Percentiles rank a stretch among this genome's conserved stretches.
phyloP scores from a whole-genome alignment of 768 basidiomycete species.

The Leucogyrophana mollusca region DNA sequence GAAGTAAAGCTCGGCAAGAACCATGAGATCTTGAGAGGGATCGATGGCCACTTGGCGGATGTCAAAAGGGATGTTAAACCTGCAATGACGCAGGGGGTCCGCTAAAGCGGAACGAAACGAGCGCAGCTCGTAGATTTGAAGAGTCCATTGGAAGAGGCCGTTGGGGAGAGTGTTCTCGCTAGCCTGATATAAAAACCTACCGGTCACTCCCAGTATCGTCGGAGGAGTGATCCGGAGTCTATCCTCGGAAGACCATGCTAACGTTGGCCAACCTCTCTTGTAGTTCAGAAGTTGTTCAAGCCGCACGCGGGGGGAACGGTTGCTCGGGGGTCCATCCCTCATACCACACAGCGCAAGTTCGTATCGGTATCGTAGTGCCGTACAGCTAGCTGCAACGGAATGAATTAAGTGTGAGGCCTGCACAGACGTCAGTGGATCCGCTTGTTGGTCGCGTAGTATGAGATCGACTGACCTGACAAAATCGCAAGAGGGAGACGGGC shows the following conservation, averaged over 20 bases:
- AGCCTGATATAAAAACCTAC: conserved; percentile 31
- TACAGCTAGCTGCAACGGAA: conserved; percentile 19
- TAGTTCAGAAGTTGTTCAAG: conserved; percentile 28
- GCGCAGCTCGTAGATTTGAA: conserved; percentile 32
- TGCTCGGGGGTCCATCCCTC: conserved; percentile 23
- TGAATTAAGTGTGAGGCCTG: conserved; percentile 25
- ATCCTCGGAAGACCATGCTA: conserved; percentile 29
- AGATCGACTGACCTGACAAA: conserved; percentile 23
- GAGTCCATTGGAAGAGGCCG: conserved; percentile 30
- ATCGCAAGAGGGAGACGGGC: conserved; percentile 29
- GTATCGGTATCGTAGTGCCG: conserved; percentile 29
- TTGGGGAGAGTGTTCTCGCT: conserved; percentile 29
- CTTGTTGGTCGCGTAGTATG: neutral
- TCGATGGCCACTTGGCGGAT: conserved; percentile 33
- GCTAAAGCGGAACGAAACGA: conserved; percentile 27
- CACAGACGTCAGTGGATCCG: neutral
- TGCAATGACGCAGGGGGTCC: conserved; percentile 26
- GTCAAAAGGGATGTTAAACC: conserved; percentile 31
- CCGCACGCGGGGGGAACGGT: conserved; percentile 14
- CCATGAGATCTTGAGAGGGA: conserved; percentile 26
- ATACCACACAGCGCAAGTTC: conserved; percentile 30
- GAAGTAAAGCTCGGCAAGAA: conserved; percentile 28
- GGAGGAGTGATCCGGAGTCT: conserved; percentile 28
- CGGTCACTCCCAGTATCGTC: conserved; percentile 31
- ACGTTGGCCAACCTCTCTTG: conserved; percentile 32